Base-by-base conservation (phyloP, 257 asterid species). In the Solanum sejunctum region DNA sequence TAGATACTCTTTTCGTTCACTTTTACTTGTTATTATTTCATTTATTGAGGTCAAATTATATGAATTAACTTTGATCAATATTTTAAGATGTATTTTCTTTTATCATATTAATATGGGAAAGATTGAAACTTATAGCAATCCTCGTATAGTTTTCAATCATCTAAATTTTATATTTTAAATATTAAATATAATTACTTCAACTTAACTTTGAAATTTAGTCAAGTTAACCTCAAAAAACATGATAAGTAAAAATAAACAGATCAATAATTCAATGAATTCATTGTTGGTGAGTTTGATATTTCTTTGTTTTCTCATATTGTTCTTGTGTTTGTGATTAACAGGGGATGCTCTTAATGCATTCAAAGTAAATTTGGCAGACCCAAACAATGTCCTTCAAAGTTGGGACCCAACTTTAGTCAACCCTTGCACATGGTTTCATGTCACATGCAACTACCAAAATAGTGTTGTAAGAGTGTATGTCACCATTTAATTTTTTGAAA, bases 341-440 rank as follows among this genome's bases (percentile, higher is more conserved):
- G 95, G 82, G 51, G 94, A 92, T 60, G 86, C 61, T 77, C 89
- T 92, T 64, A 0, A 80, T 78, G 80, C 45, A 5, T 88, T 88
- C 88, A 92, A 51, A 84, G 0, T 7, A 2, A 2, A 13, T 0
- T 6, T 90, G 80, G 8, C 0, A 3, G 95, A 92, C 69, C 95
- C 94, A 43, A 85, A 88, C 69, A 91, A 90, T 84, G 93, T 89
- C 11, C 93, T 92, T 8, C 90, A 79, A 87, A 91, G 91, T 85
- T 92, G 94, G 95, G 92, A 92, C 87, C 88, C 94, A 12, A 92
- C 91, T 0, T 86, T 90, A 4, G 61, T 80, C 10, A 89, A 88
- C 84, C 95, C 95, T 3, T 91, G 94, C 64, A 90, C 91, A 60
- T 92, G 93, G 93, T 86, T 88, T 17, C 92, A 91, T 81, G 83